phyloP scores from a whole-genome alignment of 2,329 filamentous ascomycete genomes.

The Aspergillus intermedius region DNA sequence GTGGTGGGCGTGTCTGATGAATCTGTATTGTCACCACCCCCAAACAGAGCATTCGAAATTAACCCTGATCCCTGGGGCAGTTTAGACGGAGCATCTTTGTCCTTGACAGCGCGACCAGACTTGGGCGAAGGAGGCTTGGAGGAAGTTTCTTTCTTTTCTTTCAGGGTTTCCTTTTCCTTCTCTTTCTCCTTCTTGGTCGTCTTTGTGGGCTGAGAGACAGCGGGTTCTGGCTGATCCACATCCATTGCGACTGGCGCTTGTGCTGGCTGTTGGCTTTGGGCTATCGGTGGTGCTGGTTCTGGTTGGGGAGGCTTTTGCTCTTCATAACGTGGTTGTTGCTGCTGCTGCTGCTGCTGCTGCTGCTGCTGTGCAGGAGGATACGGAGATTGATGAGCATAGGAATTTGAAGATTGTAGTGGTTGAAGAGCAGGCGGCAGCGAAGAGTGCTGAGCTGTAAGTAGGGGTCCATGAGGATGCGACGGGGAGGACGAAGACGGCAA shows the following conservation, averaged over 20 bases:
- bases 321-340: conserved; percentile 9
- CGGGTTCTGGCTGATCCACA: conserved; percentile 24
- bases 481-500: conserved; percentile 17
- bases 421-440: conserved; percentile 7
- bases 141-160: conserved; percentile 38
- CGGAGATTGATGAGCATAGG: conserved; percentile 19
- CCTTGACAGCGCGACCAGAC: conserved; percentile 47
- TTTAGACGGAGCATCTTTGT: conserved; percentile 51
- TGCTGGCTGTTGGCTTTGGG: conserved; percentile 11
- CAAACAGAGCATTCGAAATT: conserved; percentile 56
- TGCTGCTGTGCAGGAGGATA: conserved; percentile 18
- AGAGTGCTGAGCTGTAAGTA: conserved; percentile 10
- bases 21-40: conserved; percentile 42
- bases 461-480: conserved; percentile 10
- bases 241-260: conserved; percentile 27
- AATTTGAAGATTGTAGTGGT: conserved; percentile 14
- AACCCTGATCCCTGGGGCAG: conserved; percentile 59
- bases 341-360: conserved; percentile 17
- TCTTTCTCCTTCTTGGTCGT: conserved; percentile 34
- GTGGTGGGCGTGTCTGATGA: conserved; percentile 42
- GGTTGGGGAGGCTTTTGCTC: background rate
- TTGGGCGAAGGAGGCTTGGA: conserved; percentile 53
- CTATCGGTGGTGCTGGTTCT: background rate
- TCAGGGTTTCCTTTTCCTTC: conserved; percentile 27
- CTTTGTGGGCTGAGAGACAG: conserved; percentile 18